A percentile compares a stretch with the other conserved stretches of the same genome.
phyloP scores from a whole-genome alignment of 2,329 filamentous ascomycete genomes.

The Westerdykella sp. region DNA sequence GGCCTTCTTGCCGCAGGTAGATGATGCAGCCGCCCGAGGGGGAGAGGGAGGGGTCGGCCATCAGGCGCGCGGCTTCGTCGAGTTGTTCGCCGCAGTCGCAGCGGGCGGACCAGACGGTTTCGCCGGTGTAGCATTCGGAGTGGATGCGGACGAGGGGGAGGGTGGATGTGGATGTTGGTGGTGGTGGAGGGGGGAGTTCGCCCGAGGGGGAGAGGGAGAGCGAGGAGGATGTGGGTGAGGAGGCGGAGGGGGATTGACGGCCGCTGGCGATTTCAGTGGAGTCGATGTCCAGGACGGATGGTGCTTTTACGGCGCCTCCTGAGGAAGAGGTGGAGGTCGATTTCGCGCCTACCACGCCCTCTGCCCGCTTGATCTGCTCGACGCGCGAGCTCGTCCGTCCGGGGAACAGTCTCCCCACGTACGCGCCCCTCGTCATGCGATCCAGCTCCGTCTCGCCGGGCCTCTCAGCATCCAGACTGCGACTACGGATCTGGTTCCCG shows the following conservation, averaged over 20 bases:
- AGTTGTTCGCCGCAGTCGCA: constrained; percentile 98
- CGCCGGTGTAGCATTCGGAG: constrained; percentile 96
- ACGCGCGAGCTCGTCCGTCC: constrained; percentile 72
- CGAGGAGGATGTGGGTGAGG: constrained; percentile 9
- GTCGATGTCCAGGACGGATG: constrained; percentile 8
- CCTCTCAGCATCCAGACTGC: constrained; percentile 61
- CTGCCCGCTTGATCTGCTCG: constrained; percentile 44
- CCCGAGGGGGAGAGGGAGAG: constrained; percentile 12
- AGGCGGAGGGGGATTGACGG: constrained; percentile 13
- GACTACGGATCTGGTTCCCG: constrained; percentile 72
- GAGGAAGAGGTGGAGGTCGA: not conserved
- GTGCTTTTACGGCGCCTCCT: not conserved
- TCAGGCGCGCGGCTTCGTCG: constrained; percentile 89
- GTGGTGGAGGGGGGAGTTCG: constrained; percentile 18
- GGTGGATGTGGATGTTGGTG: constrained; percentile 19
- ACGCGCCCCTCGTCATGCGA: constrained; percentile 90
- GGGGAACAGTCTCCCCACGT: constrained; percentile 79
- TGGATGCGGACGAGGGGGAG: constrained; percentile 87
- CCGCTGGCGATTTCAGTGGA: constrained; percentile 8
- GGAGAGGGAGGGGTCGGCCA: constrained; percentile 62
- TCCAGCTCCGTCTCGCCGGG: constrained; percentile 80
- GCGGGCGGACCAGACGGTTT: constrained; percentile 95
- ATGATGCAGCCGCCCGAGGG: constrained; percentile 79
- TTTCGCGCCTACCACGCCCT: constrained; percentile 15
- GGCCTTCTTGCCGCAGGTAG: constrained; percentile 91